A percentile compares a stretch with the other conserved stretches of the same genome.
Evolutionary conservation across 257 asterid genomes (phyloP).

Genomic region (Cinchona pubescens): DNA sequence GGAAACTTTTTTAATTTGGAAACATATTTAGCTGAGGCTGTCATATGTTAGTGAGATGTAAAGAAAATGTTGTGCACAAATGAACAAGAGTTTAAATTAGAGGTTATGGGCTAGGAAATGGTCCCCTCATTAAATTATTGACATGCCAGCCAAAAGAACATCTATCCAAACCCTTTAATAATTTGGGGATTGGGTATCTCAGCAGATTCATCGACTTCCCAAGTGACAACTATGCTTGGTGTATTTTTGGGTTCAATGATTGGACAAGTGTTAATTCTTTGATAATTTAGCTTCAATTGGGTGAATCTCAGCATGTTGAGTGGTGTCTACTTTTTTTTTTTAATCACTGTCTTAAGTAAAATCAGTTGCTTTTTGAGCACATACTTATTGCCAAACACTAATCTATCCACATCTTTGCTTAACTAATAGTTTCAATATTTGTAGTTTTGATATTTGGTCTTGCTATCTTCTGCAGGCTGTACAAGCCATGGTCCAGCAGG

Average conservation of each 20-base stretch:
- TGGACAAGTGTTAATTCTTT: neutral
- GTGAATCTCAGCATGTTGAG: neutral
- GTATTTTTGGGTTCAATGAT: neutral
- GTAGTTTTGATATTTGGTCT: neutral
- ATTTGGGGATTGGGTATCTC: neutral
- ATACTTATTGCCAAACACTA: neutral
- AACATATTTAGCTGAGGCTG: neutral
- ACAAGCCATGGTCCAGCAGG: slow-evolving; percentile 95
- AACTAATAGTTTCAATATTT: neutral
- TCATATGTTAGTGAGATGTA: too few relatives aligned
- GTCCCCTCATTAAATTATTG: too few relatives aligned
- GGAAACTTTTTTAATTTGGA: neutral
- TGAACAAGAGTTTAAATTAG: too few relatives aligned
- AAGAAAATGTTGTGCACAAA: too few relatives aligned
- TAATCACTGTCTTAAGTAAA: neutral
- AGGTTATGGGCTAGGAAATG: neutral
- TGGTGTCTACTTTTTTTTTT: neutral
- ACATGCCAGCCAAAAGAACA: neutral
- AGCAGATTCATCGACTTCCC: neutral
- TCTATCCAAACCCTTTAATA: neutral
- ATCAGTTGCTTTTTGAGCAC: neutral
- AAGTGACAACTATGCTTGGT: too few relatives aligned
- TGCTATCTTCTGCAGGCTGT: slow-evolving; percentile 58
- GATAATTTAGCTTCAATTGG: neutral
- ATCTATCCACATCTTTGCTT: neutral